Base-by-base conservation (phyloP, 1,139 yeast species). In the Sugiyamaella japonica region DNA sequence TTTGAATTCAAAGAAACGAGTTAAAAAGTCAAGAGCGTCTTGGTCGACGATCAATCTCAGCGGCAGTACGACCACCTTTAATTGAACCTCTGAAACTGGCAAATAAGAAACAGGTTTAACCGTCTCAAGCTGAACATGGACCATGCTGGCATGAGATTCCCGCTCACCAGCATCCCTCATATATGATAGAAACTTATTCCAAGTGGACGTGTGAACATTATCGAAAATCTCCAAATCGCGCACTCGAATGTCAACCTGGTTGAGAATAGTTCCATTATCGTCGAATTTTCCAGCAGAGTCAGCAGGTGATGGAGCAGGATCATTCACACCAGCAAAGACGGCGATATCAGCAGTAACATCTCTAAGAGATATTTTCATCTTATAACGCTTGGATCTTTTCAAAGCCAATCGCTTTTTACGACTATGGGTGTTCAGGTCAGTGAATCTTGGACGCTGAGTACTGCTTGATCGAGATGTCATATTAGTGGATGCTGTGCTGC, bases 11-110 rank as follows among this genome's bases (percentile, higher is more conserved):
- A 86, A 82, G 70, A 89, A 93, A 46, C 97, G 74, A 0, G 83
- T 80, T 45, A 90, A 62, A 64, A 93, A 91, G 55, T 90, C 97
- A 25, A 90, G 75, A 0, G 97, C 87, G 65, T 93, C 98, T 69
- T 93, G 99, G 69, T 95, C 99, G 41, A 93, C 83, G 66, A 89
- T 90, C 17, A 95, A 69, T 52, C 97, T 74, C 41, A 93, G 65
- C 0, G 99, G 99, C 36, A 88, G 73, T 0, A 89, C 70, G 2
- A 77, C 71, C 0, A 85, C 74, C 39, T 77, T 73, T 53, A 89
- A 64, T 1, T 83, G 73, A 15, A 86, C 71, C 65, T 95, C 99
- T 0, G 88, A 79, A 1, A 90, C 85, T 10, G 86, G 84, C 44
- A 89, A 66, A 12, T 73, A 69, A 0, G 84, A 76, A 16, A 82